A percentile compares a stretch with the other conserved stretches of the same genome.
phyloP scores from a whole-genome alignment of 2,329 filamentous ascomycete genomes.

The Fusarium agapanthi region DNA sequence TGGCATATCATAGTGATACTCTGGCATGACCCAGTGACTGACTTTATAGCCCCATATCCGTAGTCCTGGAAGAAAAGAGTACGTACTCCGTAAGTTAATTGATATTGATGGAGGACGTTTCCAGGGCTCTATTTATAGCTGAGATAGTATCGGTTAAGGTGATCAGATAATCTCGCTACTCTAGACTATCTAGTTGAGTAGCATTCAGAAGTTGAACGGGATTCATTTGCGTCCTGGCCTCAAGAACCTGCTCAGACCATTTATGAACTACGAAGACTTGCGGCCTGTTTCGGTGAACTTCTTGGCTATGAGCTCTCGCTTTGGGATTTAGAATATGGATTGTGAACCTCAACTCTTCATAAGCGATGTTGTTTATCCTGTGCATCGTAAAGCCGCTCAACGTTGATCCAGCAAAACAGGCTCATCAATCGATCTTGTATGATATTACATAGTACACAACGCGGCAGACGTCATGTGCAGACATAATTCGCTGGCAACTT shows the following conservation, averaged over 20 bases:
- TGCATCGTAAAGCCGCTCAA: background rate
- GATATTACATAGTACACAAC: background rate
- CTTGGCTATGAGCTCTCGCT: slow-evolving; percentile 7
- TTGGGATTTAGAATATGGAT: background rate
- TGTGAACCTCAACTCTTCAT: background rate
- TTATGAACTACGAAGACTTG: background rate
- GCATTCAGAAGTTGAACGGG: background rate
- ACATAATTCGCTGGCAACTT: background rate
- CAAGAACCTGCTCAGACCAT: background rate
- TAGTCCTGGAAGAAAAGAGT: background rate
- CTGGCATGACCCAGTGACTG: background rate
- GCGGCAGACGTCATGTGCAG: background rate
- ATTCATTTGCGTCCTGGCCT: background rate
- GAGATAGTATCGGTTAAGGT: background rate
- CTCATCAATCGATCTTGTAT: slow-evolving; percentile 1
- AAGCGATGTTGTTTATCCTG: background rate
- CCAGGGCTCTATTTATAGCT: background rate
- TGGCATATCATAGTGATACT: background rate
- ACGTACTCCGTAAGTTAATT: too few relatives aligned
- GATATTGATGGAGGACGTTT: background rate
- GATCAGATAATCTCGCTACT: background rate
- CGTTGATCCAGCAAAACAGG: slow-evolving; percentile 3
- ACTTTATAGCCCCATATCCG: background rate
- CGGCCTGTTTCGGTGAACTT: background rate
- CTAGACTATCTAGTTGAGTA: background rate